A percentile compares a stretch with the other conserved stretches of the same genome.
Conservation (phyloP, 1,139 yeast species). For the Kodamaea arcana region DNA sequence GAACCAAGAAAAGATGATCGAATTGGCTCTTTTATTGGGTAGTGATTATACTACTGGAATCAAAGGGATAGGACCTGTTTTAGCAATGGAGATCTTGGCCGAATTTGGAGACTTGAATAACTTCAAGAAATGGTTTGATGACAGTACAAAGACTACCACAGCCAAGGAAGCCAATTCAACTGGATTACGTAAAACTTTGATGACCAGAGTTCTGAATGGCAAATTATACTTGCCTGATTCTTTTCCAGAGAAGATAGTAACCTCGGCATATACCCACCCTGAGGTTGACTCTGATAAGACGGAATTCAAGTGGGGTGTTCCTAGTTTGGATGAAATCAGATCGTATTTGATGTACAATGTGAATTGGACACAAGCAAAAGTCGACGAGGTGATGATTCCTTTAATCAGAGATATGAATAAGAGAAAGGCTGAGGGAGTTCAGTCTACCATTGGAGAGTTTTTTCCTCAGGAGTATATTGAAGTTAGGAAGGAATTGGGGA, state of each 20-base stretch:
- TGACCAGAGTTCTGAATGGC: constrained; percentile 52
- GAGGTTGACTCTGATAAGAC: constrained; percentile 80
- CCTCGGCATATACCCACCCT: constrained; percentile 72
- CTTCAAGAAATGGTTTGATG: constrained; percentile 41
- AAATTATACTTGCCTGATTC: constrained; percentile 58
- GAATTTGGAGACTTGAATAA: constrained; percentile 55
- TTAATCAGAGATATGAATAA: constrained; percentile 75
- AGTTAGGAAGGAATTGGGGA: constrained; percentile 38
- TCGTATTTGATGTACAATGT: constrained; percentile 63
- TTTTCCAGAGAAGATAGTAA: constrained; percentile 70
- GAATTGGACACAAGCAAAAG: constrained; percentile 77
- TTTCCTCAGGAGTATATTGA: constrained; percentile 51
- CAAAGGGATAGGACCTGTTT: constrained; percentile 88
- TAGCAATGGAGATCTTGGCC: constrained; percentile 88
- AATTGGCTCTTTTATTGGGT: constrained; percentile 77
- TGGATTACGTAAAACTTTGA: constrained; percentile 43
- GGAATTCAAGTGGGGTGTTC: constrained; percentile 84
- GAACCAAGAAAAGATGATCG: constrained; percentile 59
- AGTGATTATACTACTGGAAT: constrained; percentile 94
- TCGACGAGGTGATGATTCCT: constrained; percentile 88
- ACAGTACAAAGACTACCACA: constrained; percentile 18
- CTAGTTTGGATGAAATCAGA: constrained; percentile 77
- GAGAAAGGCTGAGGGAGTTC: constrained; percentile 50
- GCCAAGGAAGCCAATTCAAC: constrained; percentile 19
- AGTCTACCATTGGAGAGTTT: constrained; percentile 55